A percentile compares a stretch with the other conserved stretches of the same genome.
These are phyloP conservation scores for Adansonia madagascariensis DNA, from an alignment of 441 rosid species.

Conservation along the genomic window DNA sequence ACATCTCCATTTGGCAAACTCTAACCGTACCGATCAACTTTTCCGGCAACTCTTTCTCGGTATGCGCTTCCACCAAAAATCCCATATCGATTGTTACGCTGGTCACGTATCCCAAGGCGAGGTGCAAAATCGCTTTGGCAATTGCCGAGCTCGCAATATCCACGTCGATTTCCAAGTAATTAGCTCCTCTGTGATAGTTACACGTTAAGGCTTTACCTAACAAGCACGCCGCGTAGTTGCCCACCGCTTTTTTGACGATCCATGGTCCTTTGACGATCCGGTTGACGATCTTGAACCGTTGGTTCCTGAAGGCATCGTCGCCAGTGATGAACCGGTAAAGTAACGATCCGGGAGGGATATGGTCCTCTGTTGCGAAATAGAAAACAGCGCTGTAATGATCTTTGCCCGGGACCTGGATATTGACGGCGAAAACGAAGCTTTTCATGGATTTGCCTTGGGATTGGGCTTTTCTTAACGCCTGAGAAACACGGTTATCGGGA, in stretches of 20 bases:
- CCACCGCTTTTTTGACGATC: slow-evolving; percentile 73
- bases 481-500: slow-evolving; percentile 73
- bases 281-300: slow-evolving; percentile 74
- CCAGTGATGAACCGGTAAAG: slow-evolving; percentile 60
- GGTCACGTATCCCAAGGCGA: slow-evolving; percentile 56
- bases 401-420: slow-evolving; percentile 69
- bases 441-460: slow-evolving; percentile 59
- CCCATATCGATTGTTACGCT: slow-evolving; percentile 70
- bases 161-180: slow-evolving; percentile 77
- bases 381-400: slow-evolving; percentile 64
- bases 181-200: slow-evolving; percentile 66
- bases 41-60: slow-evolving; percentile 81
- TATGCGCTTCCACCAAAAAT: slow-evolving; percentile 67
- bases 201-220: slow-evolving; percentile 61
- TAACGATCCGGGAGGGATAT: slow-evolving; percentile 53
- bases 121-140: slow-evolving; percentile 51
- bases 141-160: slow-evolving; percentile 70
- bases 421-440: slow-evolving; percentile 70
- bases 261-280: slow-evolving; percentile 81
- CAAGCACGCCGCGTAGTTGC: slow-evolving; percentile 67
- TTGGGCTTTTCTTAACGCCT: slow-evolving; percentile 54
- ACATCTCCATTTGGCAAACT: slow-evolving; percentile 75
- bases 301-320: slow-evolving; percentile 62
- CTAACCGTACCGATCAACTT: slow-evolving; percentile 73
- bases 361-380: slow-evolving; percentile 66